phyloP scores from a whole-genome alignment of 345 rosid genomes.

The Rhodomyrtus tomentosa region DNA sequence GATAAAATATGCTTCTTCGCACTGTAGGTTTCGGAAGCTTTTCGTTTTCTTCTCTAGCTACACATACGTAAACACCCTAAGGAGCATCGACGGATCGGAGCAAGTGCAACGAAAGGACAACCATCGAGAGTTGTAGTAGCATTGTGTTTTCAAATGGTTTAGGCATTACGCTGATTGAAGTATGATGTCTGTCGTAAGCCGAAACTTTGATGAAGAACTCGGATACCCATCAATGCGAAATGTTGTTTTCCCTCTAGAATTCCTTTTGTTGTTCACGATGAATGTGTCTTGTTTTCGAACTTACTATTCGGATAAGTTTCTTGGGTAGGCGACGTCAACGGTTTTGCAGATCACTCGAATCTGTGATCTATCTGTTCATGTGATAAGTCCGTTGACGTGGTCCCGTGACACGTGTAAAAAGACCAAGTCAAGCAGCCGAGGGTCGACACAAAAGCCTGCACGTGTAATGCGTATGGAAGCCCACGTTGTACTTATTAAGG shows the following conservation, averaged over 20 bases:
- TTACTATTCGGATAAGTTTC: neutral
- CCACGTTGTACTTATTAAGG: neutral
- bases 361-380: neutral
- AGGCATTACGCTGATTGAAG: neutral
- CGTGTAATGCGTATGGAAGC: neutral
- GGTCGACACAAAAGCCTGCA: neutral
- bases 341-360: neutral
- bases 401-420: neutral
- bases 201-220: neutral
- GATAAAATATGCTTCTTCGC: neutral
- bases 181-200: neutral
- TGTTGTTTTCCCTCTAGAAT: neutral
- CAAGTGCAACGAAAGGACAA: neutral
- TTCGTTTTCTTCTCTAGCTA: constrained; percentile 75
- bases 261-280: neutral
- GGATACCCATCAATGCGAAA: neutral
- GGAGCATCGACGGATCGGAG: constrained; percentile 18
- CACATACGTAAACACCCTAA: constrained; percentile 45
- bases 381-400: neutral
- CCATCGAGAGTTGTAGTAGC: neutral
- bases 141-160: neutral
- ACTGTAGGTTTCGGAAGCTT: constrained; percentile 65
- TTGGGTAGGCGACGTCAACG: too few relatives aligned
- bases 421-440: neutral
- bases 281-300: neutral